phyloP scores from a whole-genome alignment of 495 filamentous ascomycete species.

The Peziza echinospora region DNA sequence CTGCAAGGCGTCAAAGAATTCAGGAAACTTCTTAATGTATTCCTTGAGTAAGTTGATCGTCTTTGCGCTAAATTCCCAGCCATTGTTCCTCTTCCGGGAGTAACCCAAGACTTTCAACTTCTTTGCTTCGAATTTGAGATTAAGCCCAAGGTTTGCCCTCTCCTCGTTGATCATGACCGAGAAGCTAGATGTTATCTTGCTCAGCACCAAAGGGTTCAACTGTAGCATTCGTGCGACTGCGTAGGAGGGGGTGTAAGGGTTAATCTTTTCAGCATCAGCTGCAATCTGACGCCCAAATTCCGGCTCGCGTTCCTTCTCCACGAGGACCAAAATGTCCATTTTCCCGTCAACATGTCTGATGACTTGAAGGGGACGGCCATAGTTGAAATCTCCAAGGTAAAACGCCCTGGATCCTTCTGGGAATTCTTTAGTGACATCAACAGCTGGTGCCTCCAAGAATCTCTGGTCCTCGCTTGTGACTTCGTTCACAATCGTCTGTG shows the following conservation, averaged over 20 bases:
- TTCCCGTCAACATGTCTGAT: constrained; percentile 49
- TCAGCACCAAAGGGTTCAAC: constrained; percentile 68
- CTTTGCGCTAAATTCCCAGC: constrained; percentile 88
- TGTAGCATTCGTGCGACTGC: constrained; percentile 58
- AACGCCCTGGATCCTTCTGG: constrained; percentile 61
- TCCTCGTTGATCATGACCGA: constrained; percentile 56
- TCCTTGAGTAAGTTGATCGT: constrained; percentile 56
- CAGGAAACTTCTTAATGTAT: constrained; percentile 86
- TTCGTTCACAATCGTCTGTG: constrained; percentile 74
- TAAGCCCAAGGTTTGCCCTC: constrained; percentile 72
- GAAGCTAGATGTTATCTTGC: constrained; percentile 90
- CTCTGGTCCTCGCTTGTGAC: constrained; percentile 81
- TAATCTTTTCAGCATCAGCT: constrained; percentile 37
- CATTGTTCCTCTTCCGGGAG: constrained; percentile 56
- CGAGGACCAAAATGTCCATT: constrained; percentile 45
- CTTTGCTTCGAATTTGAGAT: constrained; percentile 87
- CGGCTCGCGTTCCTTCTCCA: constrained; percentile 38
- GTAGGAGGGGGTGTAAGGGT: constrained; percentile 67
- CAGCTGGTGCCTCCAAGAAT: constrained; percentile 68
- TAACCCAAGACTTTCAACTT: constrained; percentile 94
- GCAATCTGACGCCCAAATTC: constrained; percentile 65
- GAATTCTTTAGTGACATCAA: constrained; percentile 83
- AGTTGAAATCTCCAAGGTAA: constrained; percentile 90
- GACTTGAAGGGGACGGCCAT: constrained; percentile 73
- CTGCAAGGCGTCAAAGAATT: constrained; percentile 76